Base-by-base conservation (phyloP, 148 eudicot species). In the Vaccinium macrocarpon region DNA sequence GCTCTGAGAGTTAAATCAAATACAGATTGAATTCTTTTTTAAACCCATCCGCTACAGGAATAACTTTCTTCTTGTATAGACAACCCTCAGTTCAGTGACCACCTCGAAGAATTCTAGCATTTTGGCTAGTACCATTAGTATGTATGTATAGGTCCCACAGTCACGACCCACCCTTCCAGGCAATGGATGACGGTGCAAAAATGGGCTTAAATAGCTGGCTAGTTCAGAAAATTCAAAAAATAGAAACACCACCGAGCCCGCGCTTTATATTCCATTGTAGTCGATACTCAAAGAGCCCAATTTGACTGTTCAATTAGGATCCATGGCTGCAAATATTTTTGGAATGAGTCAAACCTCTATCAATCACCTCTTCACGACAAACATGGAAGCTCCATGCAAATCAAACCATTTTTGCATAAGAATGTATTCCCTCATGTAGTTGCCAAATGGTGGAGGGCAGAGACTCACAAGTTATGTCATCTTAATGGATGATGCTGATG, bases 401-500 rank as follows among this genome's bases (percentile, higher is more conserved):
- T 66, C 12, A 15, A 50, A 68, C 76, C 76, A 82, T 50, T 82
- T 82, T 50, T 50, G 51, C 1, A 42, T 7, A 15, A 50, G 27
- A 70, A 82, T 19, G 52, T 10, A 42, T 9, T 53, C n/a, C 21
- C 75, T n/a, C 23, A 5, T 52, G 77, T 6, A 56, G 23, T 46
- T 50, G 32, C 48, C 83, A 81, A 56, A 79, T 4, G 68, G 68
- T 9, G 50, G 27, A 55, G 15, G n/a, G 82, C 82, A 15, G 8
- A 29, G 6, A 62, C 70, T 35, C 68, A 4, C 66, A 38, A 18
- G 56, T 49, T 29, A 51, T 27, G 81, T 29, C 23, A 66, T 19
- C 23, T 29, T 29, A n/a, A 80, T 35, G 49, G 66, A 80, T 35
- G 70, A 79, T 80, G 72, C 4, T 80, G 71, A 38, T 42, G 52